A percentile compares a stretch with the other conserved stretches of the same genome.
Evolutionary conservation across 768 basidiomycete species (phyloP).

Genomic region (Termitomyces sp.): DNA sequence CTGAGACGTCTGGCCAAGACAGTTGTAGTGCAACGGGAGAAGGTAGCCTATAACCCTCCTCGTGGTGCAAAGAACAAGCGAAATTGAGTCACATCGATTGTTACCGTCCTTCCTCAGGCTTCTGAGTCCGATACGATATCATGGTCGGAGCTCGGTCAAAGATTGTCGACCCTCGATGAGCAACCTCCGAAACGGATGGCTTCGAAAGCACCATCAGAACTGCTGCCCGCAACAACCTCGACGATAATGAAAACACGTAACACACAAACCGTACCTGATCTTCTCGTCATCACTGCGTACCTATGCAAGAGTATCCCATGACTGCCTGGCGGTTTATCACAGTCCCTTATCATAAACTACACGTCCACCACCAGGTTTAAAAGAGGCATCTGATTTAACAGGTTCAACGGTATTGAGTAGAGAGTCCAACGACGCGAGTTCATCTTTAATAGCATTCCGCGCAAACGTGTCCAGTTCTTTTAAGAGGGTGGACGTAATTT

Average conservation of each 20-base stretch:
- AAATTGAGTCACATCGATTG: background rate
- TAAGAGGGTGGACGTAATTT: constrained; percentile 71
- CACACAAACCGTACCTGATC: background rate
- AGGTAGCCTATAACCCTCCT: background rate
- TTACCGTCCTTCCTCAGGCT: background rate
- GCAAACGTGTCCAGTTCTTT: constrained; percentile 86
- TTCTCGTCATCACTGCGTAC: background rate
- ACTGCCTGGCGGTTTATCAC: background rate
- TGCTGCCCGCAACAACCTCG: background rate
- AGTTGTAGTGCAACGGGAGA: background rate
- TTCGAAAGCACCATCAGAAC: background rate
- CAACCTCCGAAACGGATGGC: background rate
- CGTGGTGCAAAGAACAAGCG: background rate
- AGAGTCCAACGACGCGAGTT: constrained; percentile 78
- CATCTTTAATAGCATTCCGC: constrained; percentile 74
- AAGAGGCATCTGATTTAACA: background rate
- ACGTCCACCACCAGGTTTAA: background rate
- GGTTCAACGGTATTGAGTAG: constrained; percentile 38
- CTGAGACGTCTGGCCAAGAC: background rate
- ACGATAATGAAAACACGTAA: background rate
- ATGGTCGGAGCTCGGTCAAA: background rate
- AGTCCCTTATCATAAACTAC: constrained; percentile 11
- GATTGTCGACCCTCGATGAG: background rate
- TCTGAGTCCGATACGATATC: background rate
- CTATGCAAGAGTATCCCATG: background rate